These are phyloP conservation scores for Artomyces pyxidatus DNA, from an alignment of 768 basidiomycete genomes.

Conservation along the genomic window DNA sequence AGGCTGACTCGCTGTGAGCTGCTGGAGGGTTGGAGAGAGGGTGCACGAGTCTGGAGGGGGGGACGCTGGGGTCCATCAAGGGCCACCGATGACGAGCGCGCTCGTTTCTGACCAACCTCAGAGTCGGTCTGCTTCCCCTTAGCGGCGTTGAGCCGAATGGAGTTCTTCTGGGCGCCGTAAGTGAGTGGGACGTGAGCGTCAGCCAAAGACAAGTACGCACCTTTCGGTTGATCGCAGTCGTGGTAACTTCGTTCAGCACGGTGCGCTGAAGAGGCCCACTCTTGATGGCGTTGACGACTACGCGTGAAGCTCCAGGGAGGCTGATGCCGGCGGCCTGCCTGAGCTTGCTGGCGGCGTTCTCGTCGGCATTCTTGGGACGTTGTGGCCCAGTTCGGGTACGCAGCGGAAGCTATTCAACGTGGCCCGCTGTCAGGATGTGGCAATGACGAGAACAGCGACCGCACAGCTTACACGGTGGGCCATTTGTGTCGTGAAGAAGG, in stretches of 20 bases:
- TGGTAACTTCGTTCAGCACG: slow-evolving; percentile 77
- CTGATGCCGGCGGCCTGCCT: slow-evolving; percentile 52
- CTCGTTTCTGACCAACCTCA: slow-evolving; percentile 47
- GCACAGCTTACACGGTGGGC: slow-evolving; percentile 13
- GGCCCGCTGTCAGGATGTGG: slow-evolving; percentile 11
- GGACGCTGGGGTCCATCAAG: slow-evolving; percentile 59
- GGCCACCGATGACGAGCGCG: slow-evolving; percentile 60
- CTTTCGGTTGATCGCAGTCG: slow-evolving; percentile 69
- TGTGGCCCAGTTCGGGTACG: slow-evolving; percentile 56
- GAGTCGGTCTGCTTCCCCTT: slow-evolving; percentile 51
- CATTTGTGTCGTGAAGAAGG: slow-evolving; percentile 10
- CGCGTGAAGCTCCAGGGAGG: slow-evolving; percentile 40
- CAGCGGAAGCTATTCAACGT: slow-evolving; percentile 45
- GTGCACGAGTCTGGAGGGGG: slow-evolving; percentile 42
- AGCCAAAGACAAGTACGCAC: slow-evolving; percentile 27
- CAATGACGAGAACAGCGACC: not conserved
- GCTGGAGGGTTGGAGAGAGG: slow-evolving; percentile 14
- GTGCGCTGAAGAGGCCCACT: slow-evolving; percentile 48
- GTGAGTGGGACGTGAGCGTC: not conserved
- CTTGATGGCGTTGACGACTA: slow-evolving; percentile 40
- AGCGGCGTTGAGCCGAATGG: slow-evolving; percentile 22
- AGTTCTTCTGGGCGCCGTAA: slow-evolving; percentile 3
- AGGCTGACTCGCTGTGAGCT: slow-evolving; percentile 13
- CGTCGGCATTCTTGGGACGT: slow-evolving; percentile 63
- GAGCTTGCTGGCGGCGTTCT: slow-evolving; percentile 65